Conservation (phyloP, 1,284 basidiomycete species). For the Rhodotorula mucilaginosa region DNA sequence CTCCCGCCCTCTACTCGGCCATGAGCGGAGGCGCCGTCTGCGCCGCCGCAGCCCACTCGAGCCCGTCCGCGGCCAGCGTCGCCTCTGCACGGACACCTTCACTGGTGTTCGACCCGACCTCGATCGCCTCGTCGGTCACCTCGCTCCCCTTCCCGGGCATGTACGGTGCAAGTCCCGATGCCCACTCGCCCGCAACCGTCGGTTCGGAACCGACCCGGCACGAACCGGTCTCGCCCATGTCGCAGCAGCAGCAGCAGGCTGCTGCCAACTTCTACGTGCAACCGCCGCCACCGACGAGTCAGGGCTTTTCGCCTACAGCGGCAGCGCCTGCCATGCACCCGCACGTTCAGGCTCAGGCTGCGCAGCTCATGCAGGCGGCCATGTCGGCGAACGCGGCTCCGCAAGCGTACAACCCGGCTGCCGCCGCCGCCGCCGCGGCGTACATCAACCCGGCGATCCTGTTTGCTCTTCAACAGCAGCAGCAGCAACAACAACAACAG, state of each 20-base stretch:
- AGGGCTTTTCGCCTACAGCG: neutral
- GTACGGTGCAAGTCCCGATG: neutral
- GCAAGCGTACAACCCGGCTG: conserved; percentile 1
- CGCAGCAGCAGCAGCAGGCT: neutral
- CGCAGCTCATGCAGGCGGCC: conserved; percentile 1
- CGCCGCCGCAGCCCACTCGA: neutral
- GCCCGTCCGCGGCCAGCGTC: neutral
- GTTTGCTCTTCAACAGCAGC: conserved; percentile 11
- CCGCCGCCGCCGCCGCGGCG: conserved; percentile 1
- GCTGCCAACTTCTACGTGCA: neutral
- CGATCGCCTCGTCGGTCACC: neutral
- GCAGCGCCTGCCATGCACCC: neutral
- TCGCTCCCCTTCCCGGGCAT: neutral
- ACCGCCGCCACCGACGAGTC: neutral
- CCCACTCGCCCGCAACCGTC: neutral
- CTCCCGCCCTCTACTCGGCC: neutral
- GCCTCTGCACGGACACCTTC: conserved; percentile 1
- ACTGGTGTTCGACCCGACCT: conserved; percentile 2
- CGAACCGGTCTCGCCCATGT: neutral
- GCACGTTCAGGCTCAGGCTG: conserved; percentile 1
- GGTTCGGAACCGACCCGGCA: neutral
- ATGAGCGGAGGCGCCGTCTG: neutral
- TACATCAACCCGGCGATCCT: conserved; percentile 7
- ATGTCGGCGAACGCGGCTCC: neutral
- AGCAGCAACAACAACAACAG: conserved; percentile 12